Evolutionary conservation across 495 filamentous ascomycete genomes (phyloP), one percentile per base, ranked within the genome.

Genomic region (Annulohypoxylon moriforme): DNA sequence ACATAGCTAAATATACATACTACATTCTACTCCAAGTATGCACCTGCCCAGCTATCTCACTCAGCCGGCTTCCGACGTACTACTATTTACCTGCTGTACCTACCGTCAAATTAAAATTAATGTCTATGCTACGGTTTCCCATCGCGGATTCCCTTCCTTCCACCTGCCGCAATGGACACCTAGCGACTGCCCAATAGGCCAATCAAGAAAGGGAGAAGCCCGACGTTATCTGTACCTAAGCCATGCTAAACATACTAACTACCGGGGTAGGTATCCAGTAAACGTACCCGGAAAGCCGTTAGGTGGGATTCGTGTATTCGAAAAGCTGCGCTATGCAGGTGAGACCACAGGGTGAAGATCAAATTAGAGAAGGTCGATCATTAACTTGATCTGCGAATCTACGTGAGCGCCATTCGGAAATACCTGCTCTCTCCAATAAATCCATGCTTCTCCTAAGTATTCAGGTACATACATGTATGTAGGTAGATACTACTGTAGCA

Each of bases 361-460:
- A 72, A 68, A 72, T 58, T 62, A 67, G 29, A 47, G 27, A 47
- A 16, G 27, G 60, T 44, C 60, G 52, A 71, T 67, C 56, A 24
- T 13, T 63, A 33, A 27, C 33, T 46, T 63, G 68, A 71, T 71
- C 68, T 27, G 50, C 57, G 38, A 58, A 18, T 34, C 14, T 55
- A 53, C 46, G 10, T 24, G 46, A 13, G 25, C 24, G 13, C 24
- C 4, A 52, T 27, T 29, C 47, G 24, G 16, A 22, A 24, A 24
- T 22, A 49, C 46, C 46, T 44, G 14, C n/a, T 44, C n/a, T 18
- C 40, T 4, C 38, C n/a, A 42, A 16, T n/a, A 42, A 42, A n/a
- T 42, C 11, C 38, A 42, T 42, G 14, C 38, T n/a, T 42, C 14
- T 11, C 38, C 44, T 9, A 47, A 47, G 44, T 11, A 47, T 18